phyloP scores from a whole-genome alignment of 768 basidiomycete species.

The Phaeotremella skinneri region DNA sequence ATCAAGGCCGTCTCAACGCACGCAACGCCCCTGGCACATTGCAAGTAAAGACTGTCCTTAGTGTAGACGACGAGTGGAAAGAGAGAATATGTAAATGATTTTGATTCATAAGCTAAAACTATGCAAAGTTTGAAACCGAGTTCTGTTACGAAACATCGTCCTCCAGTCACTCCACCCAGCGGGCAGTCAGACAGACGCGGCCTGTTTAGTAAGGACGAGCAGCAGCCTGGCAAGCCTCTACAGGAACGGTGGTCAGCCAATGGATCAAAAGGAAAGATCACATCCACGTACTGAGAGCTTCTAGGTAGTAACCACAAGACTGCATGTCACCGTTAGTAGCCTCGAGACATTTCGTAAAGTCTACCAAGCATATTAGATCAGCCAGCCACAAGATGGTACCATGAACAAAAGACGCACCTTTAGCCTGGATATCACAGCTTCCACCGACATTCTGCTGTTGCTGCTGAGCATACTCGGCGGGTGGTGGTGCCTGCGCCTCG shows the following conservation, averaged over 20 bases:
- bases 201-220: slow-evolving; percentile 48
- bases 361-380: slow-evolving; percentile 13
- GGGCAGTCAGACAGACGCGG: too few relatives aligned
- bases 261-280: neutral
- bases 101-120: too few relatives aligned
- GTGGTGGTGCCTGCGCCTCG: slow-evolving; percentile 27
- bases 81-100: too few relatives aligned
- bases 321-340: slow-evolving; percentile 49
- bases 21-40: too few relatives aligned
- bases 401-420: slow-evolving; percentile 35
- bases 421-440: slow-evolving; percentile 48
- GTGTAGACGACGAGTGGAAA: too few relatives aligned
- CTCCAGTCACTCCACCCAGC: neutral
- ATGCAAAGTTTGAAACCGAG: too few relatives aligned
- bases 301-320: slow-evolving; percentile 51
- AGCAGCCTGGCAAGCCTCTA: slow-evolving; percentile 52
- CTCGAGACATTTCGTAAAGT: slow-evolving; percentile 52
- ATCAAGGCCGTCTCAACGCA: too few relatives aligned
- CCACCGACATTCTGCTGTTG: slow-evolving; percentile 26
- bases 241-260: slow-evolving; percentile 21
- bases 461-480: slow-evolving; percentile 41
- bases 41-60: too few relatives aligned
- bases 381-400: neutral
- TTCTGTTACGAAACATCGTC: neutral
- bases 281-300: slow-evolving; percentile 41